Percentiles rank a stretch among this genome's conserved stretches.
These are phyloP conservation scores for Colletotrichum somersetense DNA, from an alignment of 2,329 filamentous ascomycete species.

Conservation along the genomic window DNA sequence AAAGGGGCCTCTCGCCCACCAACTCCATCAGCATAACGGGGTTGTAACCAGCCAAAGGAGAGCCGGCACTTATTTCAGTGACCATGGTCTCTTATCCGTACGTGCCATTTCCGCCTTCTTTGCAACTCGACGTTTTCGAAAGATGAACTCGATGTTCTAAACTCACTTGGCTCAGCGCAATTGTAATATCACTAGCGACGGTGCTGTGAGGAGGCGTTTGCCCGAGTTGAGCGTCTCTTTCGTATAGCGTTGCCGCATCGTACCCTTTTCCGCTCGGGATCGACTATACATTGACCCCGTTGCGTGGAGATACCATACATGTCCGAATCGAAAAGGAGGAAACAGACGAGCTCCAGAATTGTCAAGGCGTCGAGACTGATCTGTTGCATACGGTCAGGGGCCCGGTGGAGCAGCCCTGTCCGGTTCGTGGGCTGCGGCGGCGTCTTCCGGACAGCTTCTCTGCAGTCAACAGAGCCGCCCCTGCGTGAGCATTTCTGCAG, in stretches of 20 bases:
- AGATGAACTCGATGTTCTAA: neutral
- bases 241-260: conserved; percentile 22
- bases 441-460: neutral
- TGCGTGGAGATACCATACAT: conserved; percentile 10
- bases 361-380: conserved; percentile 29
- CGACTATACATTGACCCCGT: conserved; percentile 25
- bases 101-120: neutral
- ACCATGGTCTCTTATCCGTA: neutral
- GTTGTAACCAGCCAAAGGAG: neutral
- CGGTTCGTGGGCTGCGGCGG: conserved; percentile 20
- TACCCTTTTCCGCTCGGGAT: conserved; percentile 13
- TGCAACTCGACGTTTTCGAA: neutral
- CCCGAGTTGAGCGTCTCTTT: conserved; percentile 45
- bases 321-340: neutral
- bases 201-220: neutral
- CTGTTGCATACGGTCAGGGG: conserved; percentile 32
- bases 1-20: neutral
- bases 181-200: neutral
- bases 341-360: conserved; percentile 7
- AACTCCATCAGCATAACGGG: neutral
- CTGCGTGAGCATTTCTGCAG: neutral
- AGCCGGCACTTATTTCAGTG: neutral
- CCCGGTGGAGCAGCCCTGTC: conserved; percentile 31
- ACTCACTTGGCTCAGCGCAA: no score
- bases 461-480: neutral